Evolutionary conservation across 306 rosid species (phyloP).

Genomic region (Delonix regia): DNA sequence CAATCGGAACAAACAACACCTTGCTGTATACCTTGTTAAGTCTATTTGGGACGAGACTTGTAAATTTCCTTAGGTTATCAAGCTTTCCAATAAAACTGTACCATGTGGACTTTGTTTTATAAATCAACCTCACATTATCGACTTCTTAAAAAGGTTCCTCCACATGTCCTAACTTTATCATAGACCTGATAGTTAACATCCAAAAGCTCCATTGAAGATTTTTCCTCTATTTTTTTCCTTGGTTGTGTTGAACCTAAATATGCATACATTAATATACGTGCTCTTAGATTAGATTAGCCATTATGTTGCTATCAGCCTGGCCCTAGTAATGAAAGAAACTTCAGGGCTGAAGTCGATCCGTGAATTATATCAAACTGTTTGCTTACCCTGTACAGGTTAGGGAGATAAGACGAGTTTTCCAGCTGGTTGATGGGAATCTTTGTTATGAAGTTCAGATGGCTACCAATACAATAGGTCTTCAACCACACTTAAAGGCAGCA

Average conservation of each 20-base stretch:
- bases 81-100: too few relatives aligned
- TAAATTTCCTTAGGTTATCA: too few relatives aligned
- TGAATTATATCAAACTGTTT: background rate
- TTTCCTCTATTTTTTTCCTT: background rate
- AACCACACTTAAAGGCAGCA: slow-evolving; percentile 74
- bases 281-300: background rate
- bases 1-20: too few relatives aligned
- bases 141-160: background rate
- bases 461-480: slow-evolving; percentile 60
- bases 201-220: background rate
- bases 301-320: background rate
- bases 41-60: too few relatives aligned
- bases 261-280: background rate
- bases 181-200: background rate
- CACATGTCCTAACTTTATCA: background rate
- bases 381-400: slow-evolving; percentile 53
- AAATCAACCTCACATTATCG: background rate
- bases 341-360: too few relatives aligned
- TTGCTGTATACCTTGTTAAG: too few relatives aligned
- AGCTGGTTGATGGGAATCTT: slow-evolving; percentile 60
- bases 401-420: slow-evolving; percentile 60
- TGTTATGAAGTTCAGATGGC: slow-evolving; percentile 82
- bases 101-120: background rate
- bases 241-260: background rate
- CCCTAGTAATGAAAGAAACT: background rate